phyloP scores from a whole-genome alignment of 306 rosid genomes.

The Gynostemma pentaphyllum region DNA sequence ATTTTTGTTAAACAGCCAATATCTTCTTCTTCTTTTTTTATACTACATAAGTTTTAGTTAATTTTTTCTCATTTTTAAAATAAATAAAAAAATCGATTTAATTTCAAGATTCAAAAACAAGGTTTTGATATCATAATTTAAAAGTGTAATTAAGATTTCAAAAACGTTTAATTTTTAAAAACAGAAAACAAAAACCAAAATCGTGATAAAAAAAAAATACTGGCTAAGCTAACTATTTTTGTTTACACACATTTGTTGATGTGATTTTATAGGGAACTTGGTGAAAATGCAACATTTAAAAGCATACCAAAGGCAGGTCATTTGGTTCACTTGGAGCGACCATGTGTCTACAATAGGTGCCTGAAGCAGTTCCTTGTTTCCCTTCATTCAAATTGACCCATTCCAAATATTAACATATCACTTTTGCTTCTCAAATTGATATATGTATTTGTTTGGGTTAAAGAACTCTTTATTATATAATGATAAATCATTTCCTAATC shows the following conservation, averaged over 20 bases:
- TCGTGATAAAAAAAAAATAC: not conserved
- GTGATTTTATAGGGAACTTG: constrained; percentile 33
- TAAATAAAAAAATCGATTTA: too few relatives aligned
- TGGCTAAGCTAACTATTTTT: not conserved
- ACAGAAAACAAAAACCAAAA: not conserved
- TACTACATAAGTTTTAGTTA: too few relatives aligned
- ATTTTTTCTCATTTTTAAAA: too few relatives aligned
- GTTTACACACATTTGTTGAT: not conserved
- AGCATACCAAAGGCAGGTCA: constrained; percentile 49
- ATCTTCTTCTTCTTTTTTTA: too few relatives aligned
- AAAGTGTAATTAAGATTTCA: too few relatives aligned
- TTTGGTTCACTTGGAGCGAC: constrained; percentile 59
- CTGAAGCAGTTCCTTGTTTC: constrained; percentile 36
- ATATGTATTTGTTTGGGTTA: too few relatives aligned
- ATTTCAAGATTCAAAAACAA: too few relatives aligned
- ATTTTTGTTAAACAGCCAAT: not conserved
- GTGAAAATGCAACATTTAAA: constrained; percentile 33
- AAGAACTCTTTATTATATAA: too few relatives aligned
- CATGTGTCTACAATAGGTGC: constrained; percentile 36
- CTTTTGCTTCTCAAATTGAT: constrained; percentile 19
- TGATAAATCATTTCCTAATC: too few relatives aligned
- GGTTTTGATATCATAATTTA: too few relatives aligned
- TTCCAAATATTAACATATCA: not conserved
- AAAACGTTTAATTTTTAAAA: too few relatives aligned
- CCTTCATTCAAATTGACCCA: constrained; percentile 8